A percentile compares a stretch with the other conserved stretches of the same genome.
Evolutionary conservation across 2,329 filamentous ascomycete genomes (phyloP).

Genomic region (Macrophomina pseudophaseolina): DNA sequence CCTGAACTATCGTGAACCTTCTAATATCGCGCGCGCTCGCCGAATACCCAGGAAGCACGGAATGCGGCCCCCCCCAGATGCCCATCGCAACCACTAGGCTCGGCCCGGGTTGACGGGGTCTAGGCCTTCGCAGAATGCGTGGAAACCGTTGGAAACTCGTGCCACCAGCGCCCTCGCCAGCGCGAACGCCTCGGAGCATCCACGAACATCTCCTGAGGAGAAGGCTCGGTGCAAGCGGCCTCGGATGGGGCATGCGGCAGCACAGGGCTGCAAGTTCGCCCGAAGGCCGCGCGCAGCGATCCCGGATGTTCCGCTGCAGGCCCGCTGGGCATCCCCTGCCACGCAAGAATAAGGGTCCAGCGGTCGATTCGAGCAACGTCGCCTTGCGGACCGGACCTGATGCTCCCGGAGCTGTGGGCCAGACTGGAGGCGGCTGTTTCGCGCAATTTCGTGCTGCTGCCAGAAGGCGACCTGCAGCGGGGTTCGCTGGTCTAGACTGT

Average conservation of each 20-base stretch:
- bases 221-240: constrained; percentile 4
- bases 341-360: constrained; percentile 2
- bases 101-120: constrained; percentile 8
- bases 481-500: constrained; percentile 2
- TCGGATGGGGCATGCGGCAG: constrained; percentile 1
- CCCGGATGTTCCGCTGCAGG: constrained; percentile 17
- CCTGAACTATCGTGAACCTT: constrained; percentile 16
- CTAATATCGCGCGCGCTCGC: not conserved
- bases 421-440: constrained; percentile 3
- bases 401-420: constrained; percentile 4
- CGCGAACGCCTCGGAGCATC: constrained; percentile 15
- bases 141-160: constrained; percentile 10
- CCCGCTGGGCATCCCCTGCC: constrained; percentile 3
- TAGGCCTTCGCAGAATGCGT: constrained; percentile 2
- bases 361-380: constrained; percentile 4
- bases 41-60: not conserved
- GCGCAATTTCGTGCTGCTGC: constrained; percentile 8
- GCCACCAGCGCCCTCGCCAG: constrained; percentile 4
- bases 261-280: not conserved
- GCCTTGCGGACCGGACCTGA: constrained; percentile 9
- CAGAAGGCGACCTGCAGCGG: constrained; percentile 21
- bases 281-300: not conserved
- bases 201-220: constrained; percentile 11
- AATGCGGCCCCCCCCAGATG: not conserved
- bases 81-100: constrained; percentile 14